Evolutionary conservation across 495 filamentous ascomycete genomes (phyloP), one percentile per base, ranked within the genome.

Genomic region (Achaetomiella virescens): DNA sequence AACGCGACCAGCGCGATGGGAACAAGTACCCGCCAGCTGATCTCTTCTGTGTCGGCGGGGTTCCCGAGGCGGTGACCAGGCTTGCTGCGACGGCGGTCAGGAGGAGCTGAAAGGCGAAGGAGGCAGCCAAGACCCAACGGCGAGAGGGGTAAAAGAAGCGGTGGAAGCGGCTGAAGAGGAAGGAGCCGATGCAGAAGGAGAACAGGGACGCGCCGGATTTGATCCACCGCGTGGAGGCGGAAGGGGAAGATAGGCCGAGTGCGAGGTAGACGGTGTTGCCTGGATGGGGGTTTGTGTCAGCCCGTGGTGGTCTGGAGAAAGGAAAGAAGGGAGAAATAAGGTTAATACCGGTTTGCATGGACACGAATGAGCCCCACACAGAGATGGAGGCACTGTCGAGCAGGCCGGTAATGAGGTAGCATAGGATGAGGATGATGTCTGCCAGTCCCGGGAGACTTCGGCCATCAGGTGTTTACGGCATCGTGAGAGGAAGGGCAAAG

Each of bases 351-450:
- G 86, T 89, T 63, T 90, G 86, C 87, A 90, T 89, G 60, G 81
- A 85, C 22, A 87, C 85, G 61, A 90, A 89, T 1, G 83, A 82
- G 12, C 85, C 85, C 86, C 86, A 89, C 22, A 84, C 84, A 24
- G 81, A 83, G 46, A 87, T 82, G 9, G 85, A 80, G 1, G 84
- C 78, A 73, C 82, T 85, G 65, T 90, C 87, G 7, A 90, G 76
- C 1, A 90, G 70, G 2, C 87, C 87, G 9, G 86, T 90, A 66
- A 87, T 85, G 53, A 86, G 69, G 60, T 88, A 89, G 68, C 84
- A 86, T 48, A 78, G 68, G 2, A 89, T 73, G 8, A 90, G 73
- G 12, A 87, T 58, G 0, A 85, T 29, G 60, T 89, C 84, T 21
- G 80, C 67, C 79, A 75, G 25, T 76, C 69, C 0, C 80, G 74